A percentile compares a stretch with the other conserved stretches of the same genome.
These are phyloP conservation scores for Pleurozium schreberi DNA, from an alignment of 225 moss, liverwort and hornwort genomes.

Conservation along the genomic window DNA sequence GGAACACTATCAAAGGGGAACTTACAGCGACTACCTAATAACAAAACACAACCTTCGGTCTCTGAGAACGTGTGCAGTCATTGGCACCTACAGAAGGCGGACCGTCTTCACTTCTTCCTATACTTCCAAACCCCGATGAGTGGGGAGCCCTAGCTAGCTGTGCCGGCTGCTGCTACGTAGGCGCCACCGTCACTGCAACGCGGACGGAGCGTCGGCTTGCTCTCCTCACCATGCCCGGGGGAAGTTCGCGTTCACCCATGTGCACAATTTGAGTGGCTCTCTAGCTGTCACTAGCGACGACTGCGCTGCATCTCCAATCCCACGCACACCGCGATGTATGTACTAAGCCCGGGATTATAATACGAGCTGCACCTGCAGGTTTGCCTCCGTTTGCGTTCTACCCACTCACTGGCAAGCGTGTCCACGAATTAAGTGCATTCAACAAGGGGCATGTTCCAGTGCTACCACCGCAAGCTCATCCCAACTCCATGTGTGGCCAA, in stretches of 20 bases:
- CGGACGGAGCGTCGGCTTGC: background rate
- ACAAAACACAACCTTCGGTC: constrained; percentile 29
- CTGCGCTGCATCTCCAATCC: background rate
- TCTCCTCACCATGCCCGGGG: background rate
- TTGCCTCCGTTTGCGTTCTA: background rate
- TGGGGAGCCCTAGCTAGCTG: background rate
- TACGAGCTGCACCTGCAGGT: background rate
- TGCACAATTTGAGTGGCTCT: background rate
- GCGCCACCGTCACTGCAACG: background rate
- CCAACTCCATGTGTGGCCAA: background rate
- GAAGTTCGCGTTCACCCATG: background rate
- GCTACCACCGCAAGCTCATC: background rate
- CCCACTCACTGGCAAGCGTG: background rate
- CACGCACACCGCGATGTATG: background rate
- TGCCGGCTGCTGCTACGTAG: background rate
- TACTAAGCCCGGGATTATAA: background rate
- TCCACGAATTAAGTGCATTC: background rate
- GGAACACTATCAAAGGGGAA: background rate
- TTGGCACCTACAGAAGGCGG: constrained; percentile 14
- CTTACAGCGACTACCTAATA: constrained; percentile 9
- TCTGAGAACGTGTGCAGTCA: constrained; percentile 27
- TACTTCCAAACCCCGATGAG: background rate
- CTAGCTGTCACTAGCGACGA: background rate
- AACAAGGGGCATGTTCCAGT: background rate
- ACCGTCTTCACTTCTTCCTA: background rate